Evolutionary conservation across 306 rosid species (phyloP), one percentile per base, ranked within the genome.

Genomic region (Cucurbita pepo): DNA sequence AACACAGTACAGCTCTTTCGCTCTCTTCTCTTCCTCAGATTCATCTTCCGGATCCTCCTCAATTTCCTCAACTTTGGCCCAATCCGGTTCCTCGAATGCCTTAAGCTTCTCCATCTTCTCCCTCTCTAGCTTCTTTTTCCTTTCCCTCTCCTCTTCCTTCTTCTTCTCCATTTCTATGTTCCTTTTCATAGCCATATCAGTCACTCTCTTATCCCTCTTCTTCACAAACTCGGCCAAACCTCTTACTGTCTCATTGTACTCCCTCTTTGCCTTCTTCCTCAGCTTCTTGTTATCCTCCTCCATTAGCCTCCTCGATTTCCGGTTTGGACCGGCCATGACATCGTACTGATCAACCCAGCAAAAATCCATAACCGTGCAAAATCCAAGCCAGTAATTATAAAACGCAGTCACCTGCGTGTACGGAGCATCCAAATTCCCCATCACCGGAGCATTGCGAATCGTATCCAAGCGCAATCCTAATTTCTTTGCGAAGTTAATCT

Each of bases 181-280:
- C 89, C 53, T 89, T 89, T 84, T 95, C 83, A 86, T 47, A 81
- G 78, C 82, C 97, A 95, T 95, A 66, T 95, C 99, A 73, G 88
- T 86, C 76, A 95, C 99, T 72, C 99, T 88, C 83, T 86, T 91
- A 71, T 95, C 99, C 82, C 97, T 86, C 90, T 95, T 95, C 92
- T 86, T 95, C 79, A 81, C 99, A 76, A 89, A 91, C 77, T 89
- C 95, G n/a, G 90, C 96, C 88, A 95, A 79, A 3, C 83, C 90
- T 78, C 97, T 78, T 56, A 95, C 96, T 36, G 96, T 95, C 5
- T 95, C 99, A 76, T 95, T 91, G 59, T 80, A 95, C 81, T 95
- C 99, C 62, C 79, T 86, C 88, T 73, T 89, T 11, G 96, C 97
- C 86, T 85, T 94, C 88, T 82, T 88, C 88, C 99, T 86, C 37